phyloP scores from a whole-genome alignment of 495 filamentous ascomycete species.

The Chlorociboria aeruginascens region DNA sequence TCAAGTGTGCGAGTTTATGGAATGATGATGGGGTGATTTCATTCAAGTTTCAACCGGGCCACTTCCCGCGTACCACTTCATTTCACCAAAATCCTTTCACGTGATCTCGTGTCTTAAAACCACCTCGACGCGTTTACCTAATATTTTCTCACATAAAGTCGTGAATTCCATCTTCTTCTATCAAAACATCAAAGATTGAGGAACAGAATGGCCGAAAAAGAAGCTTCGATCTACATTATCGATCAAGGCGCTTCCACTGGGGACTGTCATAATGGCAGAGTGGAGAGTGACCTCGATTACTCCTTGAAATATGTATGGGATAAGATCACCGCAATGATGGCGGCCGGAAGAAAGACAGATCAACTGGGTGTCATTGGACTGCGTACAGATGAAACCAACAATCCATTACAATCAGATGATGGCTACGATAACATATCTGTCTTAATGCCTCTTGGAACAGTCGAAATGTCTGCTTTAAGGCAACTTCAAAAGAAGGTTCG shows the following conservation, averaged over 20 bases:
- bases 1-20: not conserved
- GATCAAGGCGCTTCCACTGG: constrained; percentile 81
- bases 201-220: constrained; percentile 60
- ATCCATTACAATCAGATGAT: constrained; percentile 44
- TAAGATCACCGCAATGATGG: constrained; percentile 74
- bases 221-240: constrained; percentile 84
- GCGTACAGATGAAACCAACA: constrained; percentile 65
- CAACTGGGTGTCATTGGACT: constrained; percentile 72
- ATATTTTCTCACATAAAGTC: not conserved
- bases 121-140: not conserved
- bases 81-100: not conserved
- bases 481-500: constrained; percentile 47
- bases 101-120: not conserved
- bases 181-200: not conserved
- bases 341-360: constrained; percentile 71
- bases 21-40: not conserved
- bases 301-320: constrained; percentile 95
- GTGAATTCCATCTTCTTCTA: not conserved
- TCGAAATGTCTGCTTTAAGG: constrained; percentile 59
- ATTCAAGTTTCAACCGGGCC: not conserved
- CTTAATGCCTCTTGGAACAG: constrained; percentile 54
- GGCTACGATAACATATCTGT: constrained; percentile 71
- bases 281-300: constrained; percentile 76
- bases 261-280: constrained; percentile 57
- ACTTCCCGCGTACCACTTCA: not conserved